Percentiles rank a stretch among this genome's conserved stretches.
Conservation (phyloP, 768 basidiomycete genomes). For the Omphalotus guepiniiformis region DNA sequence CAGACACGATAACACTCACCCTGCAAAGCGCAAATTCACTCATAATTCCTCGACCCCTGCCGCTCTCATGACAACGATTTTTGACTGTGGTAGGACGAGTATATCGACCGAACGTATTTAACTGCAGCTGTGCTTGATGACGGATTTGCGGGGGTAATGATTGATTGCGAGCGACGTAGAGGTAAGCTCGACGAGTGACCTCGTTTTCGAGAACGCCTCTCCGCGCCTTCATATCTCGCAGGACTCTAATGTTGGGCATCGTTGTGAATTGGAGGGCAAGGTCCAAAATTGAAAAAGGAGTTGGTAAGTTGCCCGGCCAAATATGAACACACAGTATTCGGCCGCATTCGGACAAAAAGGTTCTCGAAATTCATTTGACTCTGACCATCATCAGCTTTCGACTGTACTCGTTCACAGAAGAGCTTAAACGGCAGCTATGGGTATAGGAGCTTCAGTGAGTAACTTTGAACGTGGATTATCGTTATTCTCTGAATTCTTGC, state of each 20-base stretch:
- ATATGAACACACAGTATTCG: neutral
- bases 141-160: slow-evolving; percentile 84
- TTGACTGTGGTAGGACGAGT: slow-evolving; percentile 85
- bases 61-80: slow-evolving; percentile 84
- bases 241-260: slow-evolving; percentile 47
- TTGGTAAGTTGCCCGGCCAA: neutral
- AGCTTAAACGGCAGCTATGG: slow-evolving; percentile 22
- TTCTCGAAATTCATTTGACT: slow-evolving; percentile 12
- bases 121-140: slow-evolving; percentile 90
- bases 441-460: slow-evolving; percentile 18
- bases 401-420: neutral
- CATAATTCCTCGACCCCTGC: slow-evolving; percentile 83
- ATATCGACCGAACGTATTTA: slow-evolving; percentile 82
- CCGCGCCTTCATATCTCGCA: slow-evolving; percentile 79
- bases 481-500: neutral
- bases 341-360: slow-evolving; percentile 28
- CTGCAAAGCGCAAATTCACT: slow-evolving; percentile 85
- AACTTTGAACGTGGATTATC: slow-evolving; percentile 14
- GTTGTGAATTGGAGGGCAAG: slow-evolving; percentile 8
- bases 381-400: neutral
- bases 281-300: neutral
- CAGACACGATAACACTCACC: slow-evolving; percentile 37
- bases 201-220: slow-evolving; percentile 70
- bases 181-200: slow-evolving; percentile 81
- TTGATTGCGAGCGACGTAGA: slow-evolving; percentile 91